phyloP scores from a whole-genome alignment of 176 grass and related monocot genomes.

The Secale cereale region DNA sequence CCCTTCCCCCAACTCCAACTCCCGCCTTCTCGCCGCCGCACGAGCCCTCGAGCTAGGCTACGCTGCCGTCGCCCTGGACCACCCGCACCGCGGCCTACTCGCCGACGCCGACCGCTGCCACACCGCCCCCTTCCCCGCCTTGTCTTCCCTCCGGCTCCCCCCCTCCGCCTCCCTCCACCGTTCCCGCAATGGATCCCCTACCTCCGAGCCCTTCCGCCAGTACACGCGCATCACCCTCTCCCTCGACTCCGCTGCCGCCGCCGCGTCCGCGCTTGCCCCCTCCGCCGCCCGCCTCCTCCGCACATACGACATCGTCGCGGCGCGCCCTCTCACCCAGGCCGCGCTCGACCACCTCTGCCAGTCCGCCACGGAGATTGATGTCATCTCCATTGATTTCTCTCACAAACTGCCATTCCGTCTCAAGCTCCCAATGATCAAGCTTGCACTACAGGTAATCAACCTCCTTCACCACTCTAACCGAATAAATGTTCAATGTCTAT shows the following conservation, averaged over 20 bases:
- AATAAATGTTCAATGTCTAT: neutral
- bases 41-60: constrained; percentile 34
- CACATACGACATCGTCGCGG: constrained; percentile 65
- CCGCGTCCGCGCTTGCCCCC: constrained; percentile 29
- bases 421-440: constrained; percentile 60
- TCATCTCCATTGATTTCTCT: constrained; percentile 78
- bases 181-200: constrained; percentile 24
- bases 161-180: constrained; percentile 54
- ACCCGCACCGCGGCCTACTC: constrained; percentile 59
- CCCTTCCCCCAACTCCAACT: constrained; percentile 21
- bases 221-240: constrained; percentile 70
- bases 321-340: constrained; percentile 50
- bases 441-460: constrained; percentile 60
- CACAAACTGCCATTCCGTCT: constrained; percentile 67
- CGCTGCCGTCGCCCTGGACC: constrained; percentile 40
- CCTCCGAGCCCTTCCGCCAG: constrained; percentile 51
- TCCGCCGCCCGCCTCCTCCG: constrained; percentile 47
- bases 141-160: constrained; percentile 50
- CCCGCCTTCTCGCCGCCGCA: constrained; percentile 20
- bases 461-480: neutral
- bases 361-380: constrained; percentile 33
- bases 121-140: constrained; percentile 41
- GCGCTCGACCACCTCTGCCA: constrained; percentile 77
- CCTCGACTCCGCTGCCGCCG: constrained; percentile 38
- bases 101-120: constrained; percentile 51